Base-by-base conservation (phyloP, 2,329 filamentous ascomycete genomes). In the Nemania bipapillata region DNA sequence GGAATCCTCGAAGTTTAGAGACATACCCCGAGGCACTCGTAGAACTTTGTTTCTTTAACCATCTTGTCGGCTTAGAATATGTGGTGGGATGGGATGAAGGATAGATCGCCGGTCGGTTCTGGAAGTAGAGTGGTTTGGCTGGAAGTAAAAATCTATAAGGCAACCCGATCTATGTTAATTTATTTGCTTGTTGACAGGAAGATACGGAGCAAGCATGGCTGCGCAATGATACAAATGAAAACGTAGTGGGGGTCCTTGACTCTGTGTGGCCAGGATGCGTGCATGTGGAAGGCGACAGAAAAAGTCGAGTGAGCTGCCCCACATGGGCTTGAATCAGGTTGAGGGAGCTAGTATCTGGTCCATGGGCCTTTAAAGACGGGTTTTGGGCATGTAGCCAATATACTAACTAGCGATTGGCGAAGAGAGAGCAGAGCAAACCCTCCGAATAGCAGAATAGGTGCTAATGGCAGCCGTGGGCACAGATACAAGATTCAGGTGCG, bases 11-110 rank as follows among this genome's bases (percentile, higher is more conserved):
- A 35, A 28, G 37, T 50, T 30, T 45, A 35, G 40, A 15, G 62
- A 83, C 87, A 78, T 89, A 94, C 92, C 80, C 92, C 92, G 57
- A 96, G 87, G 70, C 87, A 83, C 70, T 95, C 92, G 84, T 96
- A 96, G 79, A 89, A 87, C 80, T 92, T 92, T 42, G 89, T 92
- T 77, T 94, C 92, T 79, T 91, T 92, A 73, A 90, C 91, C 92
- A 94, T 94, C 63, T 77, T 91, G 80, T 37, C 58, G 59, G 55
- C 20, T 62, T 67, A 66, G 28, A 11, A 37, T 28, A 49, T 26
- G 42, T 26, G 28, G n/a, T 28, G 12, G 61, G 50, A 45, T 17
- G 52, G 15, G 17, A 42, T 32, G 30, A 37, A 57, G 40, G 35
- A 49, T 15, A 32, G 12, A 35, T 37, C 35, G 55, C 28, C 15